Evolutionary conservation across 169 alveolate species (phyloP), one percentile per base, ranked within the genome.

Genomic region (Eimeria praecox): DNA sequence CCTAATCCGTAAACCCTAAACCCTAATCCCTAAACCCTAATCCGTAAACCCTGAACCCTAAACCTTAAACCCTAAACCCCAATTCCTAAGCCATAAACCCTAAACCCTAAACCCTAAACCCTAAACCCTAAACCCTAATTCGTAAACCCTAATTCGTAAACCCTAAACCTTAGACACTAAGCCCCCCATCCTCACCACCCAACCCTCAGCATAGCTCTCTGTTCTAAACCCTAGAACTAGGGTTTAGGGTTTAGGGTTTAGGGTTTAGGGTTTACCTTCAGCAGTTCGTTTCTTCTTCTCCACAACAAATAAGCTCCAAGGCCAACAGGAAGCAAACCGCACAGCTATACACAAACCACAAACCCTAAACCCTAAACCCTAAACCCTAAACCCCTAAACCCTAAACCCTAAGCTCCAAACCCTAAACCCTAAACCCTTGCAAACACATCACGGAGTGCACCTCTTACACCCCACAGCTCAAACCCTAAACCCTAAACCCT

Each of bases 321-420:
- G 12, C 40, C 69, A 8, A 82, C 44, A n/a, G 90, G 90, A 44
- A 82, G 42, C 62, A 82, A 24, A 14, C 90, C 90, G 90, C 90
- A 82, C 44, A 82, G 73, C 90, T 82, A 73, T 73, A 46, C 3
- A 99, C 99, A 99, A 99, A 99, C 49, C 99, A 99, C 96, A 99
- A 99, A 95, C 52, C 83, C 22, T 40, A 40, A 71, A 35, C 83
- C 83, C 83, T 71, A 71, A 71, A 71, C 83, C 83, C 83, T 71
- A 30, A 71, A 56, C 66, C 66, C 66, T 56, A 14, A 20, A 8
- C 66, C 18, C 20, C 44, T 42, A 77, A 77, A 77, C 87, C 62
- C 56, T 42, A 40, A 42, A 42, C 56, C 83, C 20, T n/a, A 71
- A 71, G 16, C 83, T 52, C 83, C 18, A 71, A 8, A 71, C 52